Evolutionary conservation across 306 rosid species (phyloP).

Genomic region (Spatholobus suberectus): DNA sequence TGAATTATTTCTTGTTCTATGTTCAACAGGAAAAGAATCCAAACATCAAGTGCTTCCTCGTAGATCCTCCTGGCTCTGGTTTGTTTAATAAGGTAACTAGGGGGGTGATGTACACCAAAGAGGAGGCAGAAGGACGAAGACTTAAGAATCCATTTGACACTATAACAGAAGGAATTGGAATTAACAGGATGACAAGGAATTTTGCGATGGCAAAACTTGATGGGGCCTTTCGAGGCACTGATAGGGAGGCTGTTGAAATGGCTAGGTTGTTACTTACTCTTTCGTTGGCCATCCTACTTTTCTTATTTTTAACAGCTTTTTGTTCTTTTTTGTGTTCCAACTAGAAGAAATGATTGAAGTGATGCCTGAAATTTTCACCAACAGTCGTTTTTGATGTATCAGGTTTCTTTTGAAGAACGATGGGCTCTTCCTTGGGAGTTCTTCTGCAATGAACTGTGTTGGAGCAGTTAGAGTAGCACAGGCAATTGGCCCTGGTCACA

Average conservation of each 20-base stretch:
- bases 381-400: not conserved
- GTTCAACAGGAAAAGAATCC: slow-evolving; percentile 78
- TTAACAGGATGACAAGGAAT: slow-evolving; percentile 81
- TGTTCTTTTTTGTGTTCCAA: not conserved
- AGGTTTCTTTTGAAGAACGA: slow-evolving; percentile 87
- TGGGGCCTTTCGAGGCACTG: slow-evolving; percentile 85
- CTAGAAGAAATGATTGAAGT: slow-evolving; percentile 20
- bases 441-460: slow-evolving; percentile 94
- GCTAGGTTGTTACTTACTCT: slow-evolving; percentile 62
- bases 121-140: slow-evolving; percentile 94
- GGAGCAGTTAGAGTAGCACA: slow-evolving; percentile 89
- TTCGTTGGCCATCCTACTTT: not conserved
- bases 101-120: slow-evolving; percentile 90
- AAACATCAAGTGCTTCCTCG: slow-evolving; percentile 74
- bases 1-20: slow-evolving; percentile 22
- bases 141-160: slow-evolving; percentile 96
- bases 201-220: slow-evolving; percentile 84
- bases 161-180: slow-evolving; percentile 91
- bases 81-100: slow-evolving; percentile 86
- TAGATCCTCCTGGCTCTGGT: slow-evolving; percentile 98
- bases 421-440: slow-evolving; percentile 88
- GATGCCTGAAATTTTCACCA: not conserved
- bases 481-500: slow-evolving; percentile 82
- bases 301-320: not conserved
- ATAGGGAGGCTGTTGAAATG: slow-evolving; percentile 92